These are phyloP conservation scores for Moesziomyces aphidis DNA, from an alignment of 1,284 basidiomycete genomes.

Conservation along the genomic window DNA sequence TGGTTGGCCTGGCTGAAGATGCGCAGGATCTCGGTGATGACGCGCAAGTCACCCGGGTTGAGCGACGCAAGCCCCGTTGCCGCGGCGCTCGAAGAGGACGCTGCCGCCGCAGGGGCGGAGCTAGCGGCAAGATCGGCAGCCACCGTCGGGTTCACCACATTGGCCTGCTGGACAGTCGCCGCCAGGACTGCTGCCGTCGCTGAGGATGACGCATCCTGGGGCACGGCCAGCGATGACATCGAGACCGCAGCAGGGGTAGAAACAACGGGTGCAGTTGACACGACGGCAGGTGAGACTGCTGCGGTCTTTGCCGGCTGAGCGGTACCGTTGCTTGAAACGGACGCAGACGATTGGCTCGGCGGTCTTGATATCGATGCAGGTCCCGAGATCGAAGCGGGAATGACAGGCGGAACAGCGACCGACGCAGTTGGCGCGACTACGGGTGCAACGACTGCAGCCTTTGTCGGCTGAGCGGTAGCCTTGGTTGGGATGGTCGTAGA, in stretches of 20 bases:
- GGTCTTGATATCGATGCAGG: background rate
- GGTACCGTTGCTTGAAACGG: no score
- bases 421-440: background rate
- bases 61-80: constrained; percentile 9
- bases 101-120: background rate
- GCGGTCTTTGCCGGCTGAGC: background rate
- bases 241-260: background rate
- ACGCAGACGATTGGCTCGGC: background rate
- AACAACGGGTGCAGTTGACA: background rate
- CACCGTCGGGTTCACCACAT: background rate
- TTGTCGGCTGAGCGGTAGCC: background rate
- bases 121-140: constrained; percentile 6
- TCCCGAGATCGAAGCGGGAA: background rate
- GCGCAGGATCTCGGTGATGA: constrained; percentile 30
- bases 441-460: background rate
- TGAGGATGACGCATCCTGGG: background rate
- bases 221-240: background rate
- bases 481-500: background rate
- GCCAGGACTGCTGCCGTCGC: background rate
- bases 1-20: constrained; percentile 27
- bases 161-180: constrained; percentile 1
- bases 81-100: background rate
- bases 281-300: background rate
- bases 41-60: constrained; percentile 13
- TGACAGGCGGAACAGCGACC: no score